Conservation (phyloP, 2,329 filamentous ascomycete species). For the Xylariaceae sp. region DNA sequence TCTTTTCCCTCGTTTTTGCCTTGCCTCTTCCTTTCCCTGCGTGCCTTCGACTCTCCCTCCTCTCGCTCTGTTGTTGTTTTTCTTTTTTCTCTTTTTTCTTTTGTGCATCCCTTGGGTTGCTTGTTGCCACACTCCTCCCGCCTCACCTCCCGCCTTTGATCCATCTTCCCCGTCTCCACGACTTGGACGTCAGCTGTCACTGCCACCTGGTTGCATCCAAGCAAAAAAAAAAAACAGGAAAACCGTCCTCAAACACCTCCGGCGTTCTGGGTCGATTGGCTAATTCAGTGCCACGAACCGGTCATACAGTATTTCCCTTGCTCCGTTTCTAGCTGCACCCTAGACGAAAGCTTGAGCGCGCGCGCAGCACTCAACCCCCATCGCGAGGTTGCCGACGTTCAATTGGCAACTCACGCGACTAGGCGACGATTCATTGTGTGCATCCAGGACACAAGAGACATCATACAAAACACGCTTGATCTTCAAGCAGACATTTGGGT, state of each 20-base stretch:
- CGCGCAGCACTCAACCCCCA: slow-evolving; percentile 11
- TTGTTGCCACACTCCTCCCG: background rate
- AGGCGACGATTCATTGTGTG: slow-evolving; percentile 31
- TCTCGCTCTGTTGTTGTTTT: background rate
- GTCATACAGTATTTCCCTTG: slow-evolving; percentile 19
- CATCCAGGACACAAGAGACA: slow-evolving; percentile 21
- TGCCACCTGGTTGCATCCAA: slow-evolving; percentile 22
- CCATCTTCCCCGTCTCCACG: background rate
- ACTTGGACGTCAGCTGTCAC: slow-evolving; percentile 23
- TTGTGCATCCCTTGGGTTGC: background rate
- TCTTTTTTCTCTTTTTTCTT: slow-evolving; percentile 1
- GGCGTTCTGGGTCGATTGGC: slow-evolving; percentile 18
- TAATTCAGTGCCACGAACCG: slow-evolving; percentile 12
- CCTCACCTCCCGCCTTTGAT: background rate
- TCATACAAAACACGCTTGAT: slow-evolving; percentile 18
- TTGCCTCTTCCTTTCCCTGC: slow-evolving; percentile 11
- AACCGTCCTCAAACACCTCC: slow-evolving; percentile 19
- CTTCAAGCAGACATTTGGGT: slow-evolving; percentile 22
- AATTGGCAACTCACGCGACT: slow-evolving; percentile 25
- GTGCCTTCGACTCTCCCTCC: background rate
- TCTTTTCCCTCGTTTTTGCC: background rate
- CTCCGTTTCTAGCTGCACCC: slow-evolving; percentile 12
- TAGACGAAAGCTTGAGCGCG: slow-evolving; percentile 5
- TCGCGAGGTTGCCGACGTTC: slow-evolving; percentile 24
- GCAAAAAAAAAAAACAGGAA: slow-evolving; percentile 12